Evolutionary conservation across 2,329 filamentous ascomycete genomes (phyloP), one percentile per base, ranked within the genome.

Genomic region (Fusarium guadeloupense): DNA sequence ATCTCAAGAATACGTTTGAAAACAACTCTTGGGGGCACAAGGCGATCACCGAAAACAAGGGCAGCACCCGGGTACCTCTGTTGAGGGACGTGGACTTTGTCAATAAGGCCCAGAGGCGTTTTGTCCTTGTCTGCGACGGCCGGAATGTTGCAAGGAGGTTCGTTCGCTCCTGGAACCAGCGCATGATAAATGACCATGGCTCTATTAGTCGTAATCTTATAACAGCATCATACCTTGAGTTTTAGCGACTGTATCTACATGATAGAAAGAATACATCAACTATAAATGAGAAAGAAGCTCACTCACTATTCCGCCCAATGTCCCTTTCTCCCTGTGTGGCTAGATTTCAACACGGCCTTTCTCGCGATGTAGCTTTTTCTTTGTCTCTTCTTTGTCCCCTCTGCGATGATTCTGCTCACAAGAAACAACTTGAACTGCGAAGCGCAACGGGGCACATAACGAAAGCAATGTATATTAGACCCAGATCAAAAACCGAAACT

Each of bases 401-500:
- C 31, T 31, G 30, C 23, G 33, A 38, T 48, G 19, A 25, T 34
- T 40, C 46, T 48, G 39, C 45, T 41, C 48, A 41, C 38, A 49
- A 60, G 46, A 23, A 50, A 54, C 40, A 25, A 51, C 47, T 31
- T 47, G n/a, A 43, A 46, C 30, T 28, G 26, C 35, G 40, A 54
- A 54, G 26, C 43, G 56, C 64, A 66, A 49, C 62, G 52, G 60
- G 54, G 47, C 59, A 69, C 56, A 49, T 59, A 64, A 62, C 53
- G 64, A 60, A 64, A 69, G 66, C 66, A 74, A 72, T 70, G 74
- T 72, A 72, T 78, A 80, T 80, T 79, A 79, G 71, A 75, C 73
- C 77, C 73, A 73, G 69, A 73, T 74, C 67, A 73, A 76, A 79
- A 73, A 65, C 74, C 77, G 75, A 74, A 81, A 81, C 79, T 81